A percentile compares a stretch with the other conserved stretches of the same genome.
Conservation (phyloP, 495 filamentous ascomycete genomes). For the Pseudoneurospora amorphoporcata region DNA sequence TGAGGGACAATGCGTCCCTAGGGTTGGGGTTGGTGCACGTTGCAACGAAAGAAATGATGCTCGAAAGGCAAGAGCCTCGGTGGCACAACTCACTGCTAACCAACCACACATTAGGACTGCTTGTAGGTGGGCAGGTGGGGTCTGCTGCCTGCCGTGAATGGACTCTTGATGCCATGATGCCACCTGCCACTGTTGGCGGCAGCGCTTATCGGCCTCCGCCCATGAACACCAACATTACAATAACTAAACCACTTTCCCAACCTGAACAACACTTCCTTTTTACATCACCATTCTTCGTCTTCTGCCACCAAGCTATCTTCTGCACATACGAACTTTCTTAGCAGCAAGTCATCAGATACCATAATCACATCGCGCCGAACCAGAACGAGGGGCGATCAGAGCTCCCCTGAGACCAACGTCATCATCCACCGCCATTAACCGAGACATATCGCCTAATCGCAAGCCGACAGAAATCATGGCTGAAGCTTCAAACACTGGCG, state of each 20-base stretch:
- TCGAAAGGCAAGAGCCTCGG: not conserved
- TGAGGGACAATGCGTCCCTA: not conserved
- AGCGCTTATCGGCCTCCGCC: not conserved
- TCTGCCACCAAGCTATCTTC: not conserved
- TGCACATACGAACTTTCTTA: not conserved
- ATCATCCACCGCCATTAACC: conserved; percentile 5
- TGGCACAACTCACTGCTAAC: not conserved
- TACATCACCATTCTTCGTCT: not conserved
- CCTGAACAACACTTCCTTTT: not conserved
- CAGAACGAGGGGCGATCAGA: not conserved
- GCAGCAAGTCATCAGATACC: not conserved
- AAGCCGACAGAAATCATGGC: conserved; percentile 31
- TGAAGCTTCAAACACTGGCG: conserved; percentile 40
- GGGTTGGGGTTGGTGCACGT: not conserved
- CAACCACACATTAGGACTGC: not conserved
- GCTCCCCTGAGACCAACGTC: conserved; percentile 3
- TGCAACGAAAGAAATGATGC: not conserved
- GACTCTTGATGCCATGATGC: not conserved
- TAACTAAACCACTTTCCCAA: not conserved
- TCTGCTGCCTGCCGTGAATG: not conserved
- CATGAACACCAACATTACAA: not conserved
- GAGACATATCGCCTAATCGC: not conserved
- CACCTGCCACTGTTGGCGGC: not conserved
- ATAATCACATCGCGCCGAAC: not conserved
- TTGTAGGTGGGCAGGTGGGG: not conserved